phyloP scores from a whole-genome alignment of 371 early-diverging fungal species.

The Saksenaea oblongispora region DNA sequence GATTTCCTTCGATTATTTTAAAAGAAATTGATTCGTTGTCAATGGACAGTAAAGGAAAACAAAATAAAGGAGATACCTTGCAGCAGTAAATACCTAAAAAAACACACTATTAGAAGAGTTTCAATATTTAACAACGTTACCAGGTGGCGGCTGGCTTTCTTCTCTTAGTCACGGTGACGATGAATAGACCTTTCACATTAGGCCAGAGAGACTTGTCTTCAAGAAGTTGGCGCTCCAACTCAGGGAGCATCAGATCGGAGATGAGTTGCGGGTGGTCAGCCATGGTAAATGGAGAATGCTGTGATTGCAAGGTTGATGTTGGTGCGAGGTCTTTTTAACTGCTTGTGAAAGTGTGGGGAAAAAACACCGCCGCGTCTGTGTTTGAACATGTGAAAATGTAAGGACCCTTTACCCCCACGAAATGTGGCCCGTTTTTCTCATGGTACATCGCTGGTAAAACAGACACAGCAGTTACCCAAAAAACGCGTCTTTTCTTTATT shows the following conservation, averaged over 20 bases:
- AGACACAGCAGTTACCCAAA: not conserved
- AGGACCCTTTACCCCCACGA: not conserved
- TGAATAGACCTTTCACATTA: slow-evolving; percentile 45
- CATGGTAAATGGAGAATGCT: not conserved
- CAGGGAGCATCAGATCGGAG: slow-evolving; percentile 39
- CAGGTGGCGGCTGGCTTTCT: slow-evolving; percentile 37
- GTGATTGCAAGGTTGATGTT: not conserved
- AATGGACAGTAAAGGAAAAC: too few species aligned
- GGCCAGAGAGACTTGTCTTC: slow-evolving; percentile 44
- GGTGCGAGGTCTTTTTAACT: not conserved
- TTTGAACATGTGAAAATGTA: slow-evolving; percentile 1
- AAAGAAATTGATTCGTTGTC: not conserved
- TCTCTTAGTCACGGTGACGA: slow-evolving; percentile 41
- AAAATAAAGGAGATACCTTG: slow-evolving; percentile 26
- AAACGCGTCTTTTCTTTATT: too few species aligned
- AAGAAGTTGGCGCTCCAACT: slow-evolving; percentile 44
- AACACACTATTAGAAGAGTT: not conserved
- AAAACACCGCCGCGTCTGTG: not conserved
- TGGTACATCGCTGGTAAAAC: not conserved
- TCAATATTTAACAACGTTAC: slow-evolving; percentile 13
- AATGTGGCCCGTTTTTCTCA: not conserved
- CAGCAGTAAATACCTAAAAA: slow-evolving; percentile 36
- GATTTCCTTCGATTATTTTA: slow-evolving; percentile 22
- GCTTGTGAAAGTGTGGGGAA: slow-evolving; percentile 1
- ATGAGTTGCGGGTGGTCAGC: slow-evolving; percentile 7